phyloP scores from a whole-genome alignment of 2,329 filamentous ascomycete species.

The Xylariaceae sp. region DNA sequence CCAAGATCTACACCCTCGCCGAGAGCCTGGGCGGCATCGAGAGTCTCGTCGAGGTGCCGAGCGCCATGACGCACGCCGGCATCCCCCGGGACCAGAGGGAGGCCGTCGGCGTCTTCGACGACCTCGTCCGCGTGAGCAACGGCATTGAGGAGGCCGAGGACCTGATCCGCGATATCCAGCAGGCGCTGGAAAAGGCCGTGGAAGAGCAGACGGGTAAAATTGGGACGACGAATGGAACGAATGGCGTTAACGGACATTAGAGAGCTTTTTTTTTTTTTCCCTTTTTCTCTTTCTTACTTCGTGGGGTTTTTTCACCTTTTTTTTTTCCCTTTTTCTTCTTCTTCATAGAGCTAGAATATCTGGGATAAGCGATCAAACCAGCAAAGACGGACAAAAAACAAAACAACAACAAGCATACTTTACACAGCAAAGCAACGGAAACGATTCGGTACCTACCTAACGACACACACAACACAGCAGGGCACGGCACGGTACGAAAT shows the following conservation, averaged over 20 bases:
- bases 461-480: too few species aligned
- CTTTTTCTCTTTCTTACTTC: too few species aligned
- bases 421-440: too few species aligned
- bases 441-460: too few species aligned
- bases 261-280: too few species aligned
- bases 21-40: conserved; percentile 92
- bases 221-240: conserved; percentile 12
- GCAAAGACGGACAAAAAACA: too few species aligned
- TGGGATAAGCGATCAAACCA: too few species aligned
- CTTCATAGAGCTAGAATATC: too few species aligned
- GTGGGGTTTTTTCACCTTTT: too few species aligned
- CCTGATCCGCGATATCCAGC: conserved; percentile 72
- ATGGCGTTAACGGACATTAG: conserved; percentile 20
- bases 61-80: conserved; percentile 94
- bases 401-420: too few species aligned
- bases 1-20: conserved; percentile 85
- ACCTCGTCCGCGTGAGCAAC: conserved; percentile 87
- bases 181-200: conserved; percentile 75
- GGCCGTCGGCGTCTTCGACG: conserved; percentile 89
- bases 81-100: conserved; percentile 89
- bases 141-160: conserved; percentile 89
- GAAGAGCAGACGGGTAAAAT: conserved; percentile 14
- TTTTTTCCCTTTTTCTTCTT: too few species aligned
- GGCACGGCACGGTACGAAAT: too few species aligned
- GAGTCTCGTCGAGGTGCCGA: conserved; percentile 84